Percentiles rank a stretch among this genome's conserved stretches.
These are phyloP conservation scores for Mucor mucedo DNA, from an alignment of 371 early-diverging fungal species.

Conservation along the genomic window DNA sequence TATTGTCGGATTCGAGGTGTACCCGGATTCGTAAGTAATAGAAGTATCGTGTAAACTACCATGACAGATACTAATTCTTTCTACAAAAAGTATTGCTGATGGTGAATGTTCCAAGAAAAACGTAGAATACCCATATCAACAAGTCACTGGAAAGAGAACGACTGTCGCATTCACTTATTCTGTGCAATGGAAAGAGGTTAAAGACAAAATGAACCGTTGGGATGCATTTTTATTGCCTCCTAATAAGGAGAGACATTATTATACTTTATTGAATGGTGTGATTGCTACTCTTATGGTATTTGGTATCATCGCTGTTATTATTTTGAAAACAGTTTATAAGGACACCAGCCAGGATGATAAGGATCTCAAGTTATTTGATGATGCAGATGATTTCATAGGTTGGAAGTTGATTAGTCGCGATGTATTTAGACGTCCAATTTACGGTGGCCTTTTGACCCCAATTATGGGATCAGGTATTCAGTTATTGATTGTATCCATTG, in stretches of 20 bases:
- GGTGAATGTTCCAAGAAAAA: slow-evolving; percentile 43
- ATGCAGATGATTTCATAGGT: slow-evolving; percentile 48
- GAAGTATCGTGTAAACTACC: background rate
- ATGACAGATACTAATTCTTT: background rate
- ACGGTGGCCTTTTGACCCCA: slow-evolving; percentile 53
- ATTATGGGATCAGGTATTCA: slow-evolving; percentile 51
- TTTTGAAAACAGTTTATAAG: slow-evolving; percentile 38
- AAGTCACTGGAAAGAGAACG: slow-evolving; percentile 34
- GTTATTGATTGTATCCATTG: slow-evolving; percentile 22
- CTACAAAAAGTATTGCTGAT: slow-evolving; percentile 29
- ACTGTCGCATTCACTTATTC: slow-evolving; percentile 48
- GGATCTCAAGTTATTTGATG: slow-evolving; percentile 36
- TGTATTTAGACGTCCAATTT: slow-evolving; percentile 54
- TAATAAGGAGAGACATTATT: slow-evolving; percentile 34
- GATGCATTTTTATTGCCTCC: slow-evolving; percentile 41
- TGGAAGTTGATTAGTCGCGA: slow-evolving; percentile 54
- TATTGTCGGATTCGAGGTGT: slow-evolving; percentile 52
- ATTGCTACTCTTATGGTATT: slow-evolving; percentile 29
- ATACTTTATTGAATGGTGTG: slow-evolving; percentile 36
- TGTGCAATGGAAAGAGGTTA: slow-evolving; percentile 51
- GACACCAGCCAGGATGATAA: slow-evolving; percentile 21
- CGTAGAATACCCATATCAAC: slow-evolving; percentile 46
- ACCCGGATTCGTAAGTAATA: slow-evolving; percentile 51
- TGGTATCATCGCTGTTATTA: slow-evolving; percentile 31
- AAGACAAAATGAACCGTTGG: slow-evolving; percentile 32